These are phyloP conservation scores for Verticillium dahliae DNA, from an alignment of 2,329 filamentous ascomycete genomes.

Conservation along the genomic window DNA sequence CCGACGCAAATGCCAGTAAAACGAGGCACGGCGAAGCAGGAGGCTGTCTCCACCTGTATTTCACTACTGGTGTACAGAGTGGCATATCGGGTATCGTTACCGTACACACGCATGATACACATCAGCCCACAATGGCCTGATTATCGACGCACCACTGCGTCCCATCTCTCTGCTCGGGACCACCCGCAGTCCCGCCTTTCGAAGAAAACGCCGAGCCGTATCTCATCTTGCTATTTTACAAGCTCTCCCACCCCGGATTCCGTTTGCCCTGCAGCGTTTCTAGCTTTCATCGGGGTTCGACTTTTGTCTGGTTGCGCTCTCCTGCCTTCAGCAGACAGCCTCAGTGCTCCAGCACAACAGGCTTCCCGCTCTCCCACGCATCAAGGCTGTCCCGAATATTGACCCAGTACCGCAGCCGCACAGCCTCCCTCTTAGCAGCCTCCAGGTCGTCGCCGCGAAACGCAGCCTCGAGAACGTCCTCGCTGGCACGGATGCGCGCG, in stretches of 20 bases:
- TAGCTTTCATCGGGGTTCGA: too few relatives aligned
- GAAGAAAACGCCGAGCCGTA: background rate
- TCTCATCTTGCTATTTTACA: background rate
- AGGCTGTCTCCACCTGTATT: background rate
- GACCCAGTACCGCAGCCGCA: constrained; percentile 81
- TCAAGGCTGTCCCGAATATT: constrained; percentile 76
- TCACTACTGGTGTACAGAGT: background rate
- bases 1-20: background rate
- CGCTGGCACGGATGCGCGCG: constrained; percentile 55
- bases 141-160: constrained; percentile 4
- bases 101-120: background rate
- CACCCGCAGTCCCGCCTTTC: background rate
- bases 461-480: constrained; percentile 53
- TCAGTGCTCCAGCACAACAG: constrained; percentile 45
- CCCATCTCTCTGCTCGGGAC: background rate
- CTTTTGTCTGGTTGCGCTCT: too few relatives aligned
- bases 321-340: background rate
- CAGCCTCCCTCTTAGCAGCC: constrained; percentile 62
- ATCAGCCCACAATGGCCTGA: constrained; percentile 11
- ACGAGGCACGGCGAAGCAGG: background rate
- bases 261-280: too few relatives aligned
- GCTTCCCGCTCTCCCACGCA: constrained; percentile 77
- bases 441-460: constrained; percentile 63
- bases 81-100: constrained; percentile 1
- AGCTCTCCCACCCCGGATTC: too few relatives aligned